These are phyloP conservation scores for Limonium bicolor DNA, from an alignment of 148 eudicot genomes.

Conservation along the genomic window DNA sequence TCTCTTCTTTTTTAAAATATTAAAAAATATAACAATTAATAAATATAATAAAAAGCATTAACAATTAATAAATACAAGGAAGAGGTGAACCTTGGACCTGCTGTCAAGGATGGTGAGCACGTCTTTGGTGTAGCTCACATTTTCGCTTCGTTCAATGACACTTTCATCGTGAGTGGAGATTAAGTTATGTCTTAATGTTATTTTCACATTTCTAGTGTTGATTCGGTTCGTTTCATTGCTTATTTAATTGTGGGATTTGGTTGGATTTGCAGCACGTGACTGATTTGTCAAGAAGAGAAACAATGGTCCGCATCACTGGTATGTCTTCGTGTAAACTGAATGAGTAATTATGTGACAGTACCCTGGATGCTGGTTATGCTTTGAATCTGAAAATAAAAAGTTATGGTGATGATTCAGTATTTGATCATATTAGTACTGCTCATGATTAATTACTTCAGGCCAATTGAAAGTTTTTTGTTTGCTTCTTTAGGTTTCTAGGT, in stretches of 20 bases:
- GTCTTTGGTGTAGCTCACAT: slow-evolving; percentile 84
- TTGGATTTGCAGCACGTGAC: slow-evolving; percentile 56
- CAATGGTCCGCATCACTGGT: slow-evolving; percentile 86
- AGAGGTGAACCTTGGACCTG: slow-evolving; percentile 70
- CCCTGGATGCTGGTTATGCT: no score
- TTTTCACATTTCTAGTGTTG: background rate
- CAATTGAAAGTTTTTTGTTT: no score
- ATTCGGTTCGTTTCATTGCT: background rate
- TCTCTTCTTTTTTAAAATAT: background rate
- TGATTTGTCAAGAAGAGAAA: slow-evolving; percentile 84
- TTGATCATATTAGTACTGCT: no score
- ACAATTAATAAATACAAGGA: slow-evolving; percentile 70
- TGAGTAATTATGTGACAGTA: no score
- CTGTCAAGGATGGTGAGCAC: slow-evolving; percentile 55
- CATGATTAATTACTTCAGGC: no score
- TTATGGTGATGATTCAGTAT: no score
- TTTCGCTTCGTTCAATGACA: slow-evolving; percentile 83
- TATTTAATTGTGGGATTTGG: background rate
- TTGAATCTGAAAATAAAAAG: no score
- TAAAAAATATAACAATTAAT: no score
- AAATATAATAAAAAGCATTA: slow-evolving; percentile 42
- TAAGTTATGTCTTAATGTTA: background rate
- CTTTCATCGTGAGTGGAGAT: slow-evolving; percentile 53
- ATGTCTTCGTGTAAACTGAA: no score
- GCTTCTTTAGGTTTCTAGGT: no score